Conservation (phyloP, 345 rosid species). For the Lepidium africanum region DNA sequence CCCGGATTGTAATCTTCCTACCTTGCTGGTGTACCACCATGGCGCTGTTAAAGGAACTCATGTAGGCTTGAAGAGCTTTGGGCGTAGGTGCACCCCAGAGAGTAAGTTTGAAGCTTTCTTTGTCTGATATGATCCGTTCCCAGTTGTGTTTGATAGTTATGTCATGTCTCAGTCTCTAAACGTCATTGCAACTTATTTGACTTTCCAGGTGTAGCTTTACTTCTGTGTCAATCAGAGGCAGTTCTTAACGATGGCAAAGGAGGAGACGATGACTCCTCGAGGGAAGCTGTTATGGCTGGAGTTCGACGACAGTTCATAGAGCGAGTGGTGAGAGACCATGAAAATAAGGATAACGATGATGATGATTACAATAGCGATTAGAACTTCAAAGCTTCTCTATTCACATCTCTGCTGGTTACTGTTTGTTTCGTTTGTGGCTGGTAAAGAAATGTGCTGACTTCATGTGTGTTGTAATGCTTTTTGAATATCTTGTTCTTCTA, state of each 20-base stretch:
- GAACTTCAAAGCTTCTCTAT: slow-evolving; percentile 2
- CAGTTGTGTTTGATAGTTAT: not conserved
- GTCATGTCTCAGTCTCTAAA: not conserved
- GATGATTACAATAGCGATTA: slow-evolving; percentile 81
- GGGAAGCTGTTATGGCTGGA: slow-evolving; percentile 74
- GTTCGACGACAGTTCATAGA: slow-evolving; percentile 74
- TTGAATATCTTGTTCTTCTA: not conserved
- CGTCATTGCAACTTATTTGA: not conserved
- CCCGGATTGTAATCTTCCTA: slow-evolving; percentile 87
- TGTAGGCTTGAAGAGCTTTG: slow-evolving; percentile 75
- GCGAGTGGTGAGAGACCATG: slow-evolving; percentile 78
- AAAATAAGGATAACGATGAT: slow-evolving; percentile 49
- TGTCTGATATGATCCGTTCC: not conserved
- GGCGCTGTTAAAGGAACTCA: slow-evolving; percentile 84
- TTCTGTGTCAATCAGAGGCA: slow-evolving; percentile 89
- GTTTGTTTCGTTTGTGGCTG: slow-evolving; percentile 2
- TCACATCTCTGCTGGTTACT: not conserved
- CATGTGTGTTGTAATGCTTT: slow-evolving; percentile 6
- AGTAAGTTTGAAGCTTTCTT: slow-evolving; percentile 34
- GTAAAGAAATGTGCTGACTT: not conserved
- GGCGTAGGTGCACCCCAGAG: slow-evolving; percentile 91
- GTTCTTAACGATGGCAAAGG: slow-evolving; percentile 84
- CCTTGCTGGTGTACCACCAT: slow-evolving; percentile 77
- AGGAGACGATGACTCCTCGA: slow-evolving; percentile 64
- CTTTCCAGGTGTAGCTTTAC: slow-evolving; percentile 75